These are phyloP conservation scores for Populus hybrid DNA, from an alignment of 441 rosid genomes.

Conservation along the genomic window DNA sequence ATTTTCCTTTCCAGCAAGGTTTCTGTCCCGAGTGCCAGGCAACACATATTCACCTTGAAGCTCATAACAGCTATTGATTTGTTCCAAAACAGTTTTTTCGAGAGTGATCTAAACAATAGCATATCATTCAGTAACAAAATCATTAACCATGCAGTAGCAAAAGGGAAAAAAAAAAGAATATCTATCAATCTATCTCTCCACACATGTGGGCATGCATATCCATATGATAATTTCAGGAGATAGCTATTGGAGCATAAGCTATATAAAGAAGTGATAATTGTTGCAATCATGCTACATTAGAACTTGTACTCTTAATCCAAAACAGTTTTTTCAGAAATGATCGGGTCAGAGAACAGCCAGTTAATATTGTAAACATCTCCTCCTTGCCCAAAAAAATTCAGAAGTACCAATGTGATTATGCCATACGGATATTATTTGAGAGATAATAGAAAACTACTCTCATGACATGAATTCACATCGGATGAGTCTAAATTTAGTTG, in stretches of 20 bases:
- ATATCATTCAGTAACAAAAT: constrained; percentile 2
- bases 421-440: neutral
- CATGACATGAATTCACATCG: neutral
- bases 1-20: constrained; percentile 61
- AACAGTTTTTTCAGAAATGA: neutral
- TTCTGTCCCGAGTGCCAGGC: constrained; percentile 92
- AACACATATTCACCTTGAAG: constrained; percentile 99
- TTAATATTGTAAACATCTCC: neutral
- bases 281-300: neutral
- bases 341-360: neutral
- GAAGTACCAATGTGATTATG: neutral
- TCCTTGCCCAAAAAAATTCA: neutral
- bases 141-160: neutral
- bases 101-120: constrained; percentile 58
- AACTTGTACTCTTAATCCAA: neutral
- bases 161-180: neutral
- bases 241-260: neutral
- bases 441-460: neutral
- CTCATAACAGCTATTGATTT: constrained; percentile 89
- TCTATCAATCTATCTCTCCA: neutral
- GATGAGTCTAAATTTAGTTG: neutral
- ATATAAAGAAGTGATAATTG: neutral
- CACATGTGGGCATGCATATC: neutral
- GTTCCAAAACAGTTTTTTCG: constrained; percentile 93
- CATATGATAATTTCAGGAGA: neutral